Conservation (phyloP, 2,329 filamentous ascomycete species). For the Epichloe sp. region DNA sequence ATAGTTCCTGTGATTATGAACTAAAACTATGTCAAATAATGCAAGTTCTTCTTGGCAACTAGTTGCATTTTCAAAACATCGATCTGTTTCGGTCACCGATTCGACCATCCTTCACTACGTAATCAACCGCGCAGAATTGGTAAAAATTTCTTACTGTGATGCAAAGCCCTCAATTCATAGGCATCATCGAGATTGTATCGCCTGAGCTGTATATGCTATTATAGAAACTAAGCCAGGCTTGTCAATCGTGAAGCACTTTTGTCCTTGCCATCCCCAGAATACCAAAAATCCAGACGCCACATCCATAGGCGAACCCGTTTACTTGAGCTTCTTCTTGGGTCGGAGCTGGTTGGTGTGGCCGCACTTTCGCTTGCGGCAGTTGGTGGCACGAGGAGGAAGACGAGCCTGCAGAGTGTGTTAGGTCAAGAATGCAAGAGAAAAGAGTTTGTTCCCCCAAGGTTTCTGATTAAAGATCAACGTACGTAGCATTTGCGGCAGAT, state of each 20-base stretch:
- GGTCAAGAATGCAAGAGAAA: not conserved
- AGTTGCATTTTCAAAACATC: too few relatives aligned
- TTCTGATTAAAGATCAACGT: constrained; percentile 23
- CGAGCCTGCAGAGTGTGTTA: constrained; percentile 41
- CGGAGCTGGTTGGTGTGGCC: constrained; percentile 99
- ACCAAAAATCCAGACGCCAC: constrained; percentile 32
- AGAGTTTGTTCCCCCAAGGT: not conserved
- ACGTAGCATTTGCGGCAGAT: constrained; percentile 99
- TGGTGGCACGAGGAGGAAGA: constrained; percentile 95
- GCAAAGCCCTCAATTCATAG: constrained; percentile 12
- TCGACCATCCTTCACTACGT: too few relatives aligned
- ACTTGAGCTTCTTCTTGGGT: constrained; percentile 99
- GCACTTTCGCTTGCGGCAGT: constrained; percentile 99
- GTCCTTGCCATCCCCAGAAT: constrained; percentile 24
- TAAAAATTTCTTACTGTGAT: not conserved
- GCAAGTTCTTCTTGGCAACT: too few relatives aligned
- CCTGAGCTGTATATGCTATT: constrained; percentile 26
- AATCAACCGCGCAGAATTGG: too few relatives aligned
- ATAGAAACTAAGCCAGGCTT: constrained; percentile 26
- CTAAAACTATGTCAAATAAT: too few relatives aligned
- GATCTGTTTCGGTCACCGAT: too few relatives aligned
- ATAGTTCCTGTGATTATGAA: too few relatives aligned
- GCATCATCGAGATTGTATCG: constrained; percentile 25
- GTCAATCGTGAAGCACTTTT: constrained; percentile 23
- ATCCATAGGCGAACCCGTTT: constrained; percentile 28